These are phyloP conservation scores for Aspergillus sp. DNA, from an alignment of 2,329 filamentous ascomycete genomes.

Conservation along the genomic window DNA sequence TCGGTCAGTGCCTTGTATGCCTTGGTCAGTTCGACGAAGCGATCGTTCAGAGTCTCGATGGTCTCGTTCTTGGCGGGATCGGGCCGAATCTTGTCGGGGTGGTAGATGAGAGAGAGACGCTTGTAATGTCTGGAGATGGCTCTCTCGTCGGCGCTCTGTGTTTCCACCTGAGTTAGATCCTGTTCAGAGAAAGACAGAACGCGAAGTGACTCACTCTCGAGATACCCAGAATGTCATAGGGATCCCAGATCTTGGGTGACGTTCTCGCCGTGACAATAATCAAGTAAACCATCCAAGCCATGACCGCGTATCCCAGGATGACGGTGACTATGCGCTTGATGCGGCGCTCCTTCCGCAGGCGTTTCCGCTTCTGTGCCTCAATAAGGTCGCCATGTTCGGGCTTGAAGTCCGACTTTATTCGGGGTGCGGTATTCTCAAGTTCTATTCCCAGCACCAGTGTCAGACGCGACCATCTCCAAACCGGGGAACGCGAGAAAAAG, in stretches of 20 bases:
- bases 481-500: neutral
- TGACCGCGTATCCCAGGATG: conserved; percentile 74
- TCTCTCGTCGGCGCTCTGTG: conserved; percentile 76
- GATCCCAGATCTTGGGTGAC: conserved; percentile 83
- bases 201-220: conserved; percentile 61
- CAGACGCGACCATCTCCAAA: neutral
- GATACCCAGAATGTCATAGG: conserved; percentile 89
- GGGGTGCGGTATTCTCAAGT: conserved; percentile 75
- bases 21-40: conserved; percentile 94
- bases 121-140: conserved; percentile 91
- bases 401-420: conserved; percentile 78
- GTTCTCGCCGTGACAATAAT: conserved; percentile 75
- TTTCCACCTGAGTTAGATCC: conserved; percentile 2
- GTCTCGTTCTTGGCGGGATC: conserved; percentile 89
- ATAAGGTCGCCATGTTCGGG: conserved; percentile 82
- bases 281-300: conserved; percentile 89
- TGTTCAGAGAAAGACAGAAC: neutral
- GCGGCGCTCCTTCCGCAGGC: conserved; percentile 85
- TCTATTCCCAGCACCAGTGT: conserved; percentile 41
- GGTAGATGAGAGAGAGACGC: conserved; percentile 77
- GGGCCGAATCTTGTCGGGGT: conserved; percentile 88
- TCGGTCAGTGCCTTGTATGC: conserved; percentile 97
- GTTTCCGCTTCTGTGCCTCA: conserved; percentile 75
- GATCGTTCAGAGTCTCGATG: conserved; percentile 74
- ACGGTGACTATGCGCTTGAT: conserved; percentile 80